Percentiles rank a stretch among this genome's conserved stretches.
Conservation (phyloP, 1,284 basidiomycete species). For the Irpex rosettiformis region DNA sequence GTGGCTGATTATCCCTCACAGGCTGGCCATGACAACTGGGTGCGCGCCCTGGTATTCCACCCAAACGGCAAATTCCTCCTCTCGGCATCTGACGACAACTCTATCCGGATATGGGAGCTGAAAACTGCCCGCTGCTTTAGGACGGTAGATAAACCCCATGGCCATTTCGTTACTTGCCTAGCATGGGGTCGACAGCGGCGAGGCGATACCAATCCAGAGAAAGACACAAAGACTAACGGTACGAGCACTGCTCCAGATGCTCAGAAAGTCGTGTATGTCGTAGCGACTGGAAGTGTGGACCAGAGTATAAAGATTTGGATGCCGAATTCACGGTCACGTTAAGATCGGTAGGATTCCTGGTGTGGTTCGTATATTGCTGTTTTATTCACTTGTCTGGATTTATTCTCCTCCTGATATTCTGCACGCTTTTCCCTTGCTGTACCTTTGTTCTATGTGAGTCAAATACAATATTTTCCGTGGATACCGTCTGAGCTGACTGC, state of each 20-base stretch:
- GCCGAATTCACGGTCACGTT: constrained; percentile 25
- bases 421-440: constrained; percentile 14
- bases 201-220: constrained; percentile 3
- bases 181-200: constrained; percentile 68
- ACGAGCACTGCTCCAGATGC: constrained; percentile 35
- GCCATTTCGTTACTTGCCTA: constrained; percentile 82
- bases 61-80: constrained; percentile 84
- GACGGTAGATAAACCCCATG: constrained; percentile 73
- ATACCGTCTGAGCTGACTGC: background rate
- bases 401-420: constrained; percentile 12
- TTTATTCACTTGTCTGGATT: constrained; percentile 13
- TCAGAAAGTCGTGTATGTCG: constrained; percentile 69
- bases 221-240: constrained; percentile 31
- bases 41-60: constrained; percentile 81
- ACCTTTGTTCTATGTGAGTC: constrained; percentile 12
- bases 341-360: constrained; percentile 17
- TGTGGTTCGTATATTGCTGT: constrained; percentile 11
- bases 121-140: constrained; percentile 77
- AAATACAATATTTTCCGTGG: background rate
- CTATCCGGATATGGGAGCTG: constrained; percentile 87
- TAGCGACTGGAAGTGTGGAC: constrained; percentile 81
- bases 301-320: constrained; percentile 66
- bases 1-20: constrained; percentile 22
- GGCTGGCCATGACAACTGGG: constrained; percentile 84
- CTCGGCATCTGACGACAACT: constrained; percentile 89